Evolutionary conservation across 495 filamentous ascomycete genomes (phyloP).

Genomic region (Jackrogersella multiformis): DNA sequence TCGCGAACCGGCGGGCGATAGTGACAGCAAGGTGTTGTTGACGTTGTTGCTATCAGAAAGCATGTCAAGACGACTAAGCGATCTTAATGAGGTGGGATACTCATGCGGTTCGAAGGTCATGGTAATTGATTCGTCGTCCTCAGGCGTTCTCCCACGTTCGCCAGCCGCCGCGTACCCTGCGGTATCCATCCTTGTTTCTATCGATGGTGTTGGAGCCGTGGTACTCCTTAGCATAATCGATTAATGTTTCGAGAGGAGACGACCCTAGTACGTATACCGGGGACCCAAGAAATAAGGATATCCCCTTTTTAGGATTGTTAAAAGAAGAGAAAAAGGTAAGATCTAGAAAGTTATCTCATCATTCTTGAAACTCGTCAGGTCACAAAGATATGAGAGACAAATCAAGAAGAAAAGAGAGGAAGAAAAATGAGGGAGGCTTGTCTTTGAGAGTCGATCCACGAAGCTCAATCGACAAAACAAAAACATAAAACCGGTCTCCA

Average conservation of each 20-base stretch:
- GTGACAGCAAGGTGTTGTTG: slow-evolving; percentile 40
- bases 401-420: not conserved
- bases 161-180: slow-evolving; percentile 6
- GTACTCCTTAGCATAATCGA: slow-evolving; percentile 56
- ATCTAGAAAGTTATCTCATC: slow-evolving; percentile 13
- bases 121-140: slow-evolving; percentile 22
- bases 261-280: not conserved
- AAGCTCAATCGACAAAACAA: slow-evolving; percentile 25
- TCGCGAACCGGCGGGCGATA: slow-evolving; percentile 44
- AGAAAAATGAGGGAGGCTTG: slow-evolving; percentile 9
- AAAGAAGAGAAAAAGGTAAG: not conserved
- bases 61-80: slow-evolving; percentile 13
- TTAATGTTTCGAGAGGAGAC: slow-evolving; percentile 52
- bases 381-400: not conserved
- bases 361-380: not conserved
- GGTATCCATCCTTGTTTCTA: slow-evolving; percentile 23
- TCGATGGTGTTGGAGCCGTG: slow-evolving; percentile 19
- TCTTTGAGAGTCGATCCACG: slow-evolving; percentile 4
- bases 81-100: slow-evolving; percentile 14
- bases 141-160: slow-evolving; percentile 19
- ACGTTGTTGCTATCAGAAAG: slow-evolving; percentile 40
- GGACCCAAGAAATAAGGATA: not conserved
- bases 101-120: slow-evolving; percentile 35
- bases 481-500: slow-evolving; percentile 17
- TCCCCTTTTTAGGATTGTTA: slow-evolving; percentile 16